These are phyloP conservation scores for Candida silvicultrix DNA, from an alignment of 805 yeast genomes.

Conservation along the genomic window DNA sequence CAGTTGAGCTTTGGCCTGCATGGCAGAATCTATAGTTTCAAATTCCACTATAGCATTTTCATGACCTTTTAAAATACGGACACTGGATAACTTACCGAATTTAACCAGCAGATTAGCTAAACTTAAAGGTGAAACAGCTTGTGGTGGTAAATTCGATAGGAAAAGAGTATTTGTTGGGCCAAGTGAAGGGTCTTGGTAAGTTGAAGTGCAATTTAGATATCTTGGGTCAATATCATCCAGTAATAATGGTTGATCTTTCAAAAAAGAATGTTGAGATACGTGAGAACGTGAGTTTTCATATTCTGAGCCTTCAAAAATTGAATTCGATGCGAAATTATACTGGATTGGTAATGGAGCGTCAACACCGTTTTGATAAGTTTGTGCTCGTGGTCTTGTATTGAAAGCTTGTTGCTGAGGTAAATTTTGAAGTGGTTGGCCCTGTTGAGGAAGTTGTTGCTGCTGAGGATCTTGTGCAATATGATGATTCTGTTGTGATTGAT, in stretches of 20 bases:
- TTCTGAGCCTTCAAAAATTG: slow-evolving; percentile 10
- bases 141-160: slow-evolving; percentile 72
- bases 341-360: slow-evolving; percentile 25
- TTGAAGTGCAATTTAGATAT: slow-evolving; percentile 57
- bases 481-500: slow-evolving; percentile 5
- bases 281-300: background rate
- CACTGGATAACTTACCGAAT: slow-evolving; percentile 57
- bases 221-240: slow-evolving; percentile 58
- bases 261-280: slow-evolving; percentile 3
- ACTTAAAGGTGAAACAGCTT: slow-evolving; percentile 43
- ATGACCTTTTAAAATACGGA: slow-evolving; percentile 48
- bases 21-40: slow-evolving; percentile 64
- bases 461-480: background rate
- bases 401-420: slow-evolving; percentile 7
- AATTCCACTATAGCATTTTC: slow-evolving; percentile 67
- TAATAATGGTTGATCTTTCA: slow-evolving; percentile 24
- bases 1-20: slow-evolving; percentile 68
- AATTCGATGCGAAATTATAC: slow-evolving; percentile 6
- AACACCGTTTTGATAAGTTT: slow-evolving; percentile 28
- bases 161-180: slow-evolving; percentile 76
- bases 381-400: slow-evolving; percentile 32
- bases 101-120: slow-evolving; percentile 53
- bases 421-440: no score
- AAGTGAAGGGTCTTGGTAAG: slow-evolving; percentile 61
- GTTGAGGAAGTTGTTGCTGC: slow-evolving; percentile 2